A percentile compares a stretch with the other conserved stretches of the same genome.
These are phyloP conservation scores for Diaporthe capsici DNA, from an alignment of 2,329 filamentous ascomycete genomes.

Conservation along the genomic window DNA sequence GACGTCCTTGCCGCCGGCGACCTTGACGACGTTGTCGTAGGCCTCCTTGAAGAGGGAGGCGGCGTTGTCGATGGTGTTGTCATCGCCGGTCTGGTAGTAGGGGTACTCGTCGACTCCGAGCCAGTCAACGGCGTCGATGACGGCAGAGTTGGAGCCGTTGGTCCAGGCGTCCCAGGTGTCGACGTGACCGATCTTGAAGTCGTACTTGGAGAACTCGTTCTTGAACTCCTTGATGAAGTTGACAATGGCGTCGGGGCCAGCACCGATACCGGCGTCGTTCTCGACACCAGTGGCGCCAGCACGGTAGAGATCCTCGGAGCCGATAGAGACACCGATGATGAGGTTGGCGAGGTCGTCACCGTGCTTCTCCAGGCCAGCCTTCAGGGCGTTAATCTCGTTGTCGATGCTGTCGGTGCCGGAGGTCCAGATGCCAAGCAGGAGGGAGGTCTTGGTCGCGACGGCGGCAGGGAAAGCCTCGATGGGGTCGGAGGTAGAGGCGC, in stretches of 20 bases:
- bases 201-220: constrained; percentile 73
- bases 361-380: constrained; percentile 77
- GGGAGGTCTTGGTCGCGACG: constrained; percentile 81
- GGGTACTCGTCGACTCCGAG: constrained; percentile 89
- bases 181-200: constrained; percentile 82
- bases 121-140: constrained; percentile 81
- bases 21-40: constrained; percentile 70
- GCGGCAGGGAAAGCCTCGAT: constrained; percentile 86
- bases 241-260: constrained; percentile 72
- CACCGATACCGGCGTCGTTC: constrained; percentile 74
- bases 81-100: constrained; percentile 81
- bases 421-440: constrained; percentile 88
- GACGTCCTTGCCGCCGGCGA: constrained; percentile 76
- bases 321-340: constrained; percentile 87
- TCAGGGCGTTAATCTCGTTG: constrained; percentile 82
- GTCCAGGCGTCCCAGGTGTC: constrained; percentile 89
- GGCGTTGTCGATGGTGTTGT: constrained; percentile 76
- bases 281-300: constrained; percentile 78
- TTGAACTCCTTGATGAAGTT: constrained; percentile 80
- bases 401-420: constrained; percentile 76
- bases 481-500: constrained; percentile 72
- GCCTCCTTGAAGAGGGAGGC: constrained; percentile 78
- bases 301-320: constrained; percentile 89
- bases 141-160: constrained; percentile 78
- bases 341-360: constrained; percentile 74